These are phyloP conservation scores for Calendula officinalis DNA, from an alignment of 129 eudicot species.

Conservation along the genomic window DNA sequence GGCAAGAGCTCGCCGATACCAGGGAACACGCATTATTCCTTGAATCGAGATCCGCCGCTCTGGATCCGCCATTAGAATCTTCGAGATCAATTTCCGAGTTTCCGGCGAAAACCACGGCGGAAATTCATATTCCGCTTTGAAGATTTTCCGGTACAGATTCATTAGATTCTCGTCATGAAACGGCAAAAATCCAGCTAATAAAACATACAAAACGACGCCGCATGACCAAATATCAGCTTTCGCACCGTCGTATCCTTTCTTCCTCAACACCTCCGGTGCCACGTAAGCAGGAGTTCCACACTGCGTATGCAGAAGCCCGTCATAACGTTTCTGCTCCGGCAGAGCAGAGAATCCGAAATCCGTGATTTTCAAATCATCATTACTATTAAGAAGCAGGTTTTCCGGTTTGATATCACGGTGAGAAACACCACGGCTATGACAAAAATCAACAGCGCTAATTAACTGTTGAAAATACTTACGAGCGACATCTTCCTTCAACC, in stretches of 20 bases:
- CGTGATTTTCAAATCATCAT: slow-evolving; percentile 41
- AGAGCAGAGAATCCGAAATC: slow-evolving; percentile 51
- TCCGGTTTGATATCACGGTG: slow-evolving; percentile 55
- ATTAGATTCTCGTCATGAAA: slow-evolving; percentile 38
- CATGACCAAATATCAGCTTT: slow-evolving; percentile 41
- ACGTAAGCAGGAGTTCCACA: slow-evolving; percentile 41
- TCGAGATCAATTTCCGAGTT: slow-evolving; percentile 37
- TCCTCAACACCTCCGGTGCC: slow-evolving; percentile 37
- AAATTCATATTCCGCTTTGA: slow-evolving; percentile 39
- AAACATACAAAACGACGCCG: slow-evolving; percentile 40
- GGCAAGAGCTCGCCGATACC: slow-evolving; percentile 27
- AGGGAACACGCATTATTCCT: slow-evolving; percentile 37
- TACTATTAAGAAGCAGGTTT: slow-evolving; percentile 33
- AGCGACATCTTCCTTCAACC: slow-evolving; percentile 42
- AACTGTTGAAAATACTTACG: slow-evolving; percentile 50
- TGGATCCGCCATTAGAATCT: slow-evolving; percentile 41
- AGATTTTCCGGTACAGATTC: slow-evolving; percentile 32
- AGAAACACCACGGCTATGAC: slow-evolving; percentile 46
- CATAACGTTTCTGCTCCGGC: slow-evolving; percentile 35
- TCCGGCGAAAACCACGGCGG: slow-evolving; percentile 40
- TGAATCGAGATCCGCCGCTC: slow-evolving; percentile 39
- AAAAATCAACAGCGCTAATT: slow-evolving; percentile 41
- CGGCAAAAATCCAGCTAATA: slow-evolving; percentile 35
- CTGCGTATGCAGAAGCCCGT: slow-evolving; percentile 39
- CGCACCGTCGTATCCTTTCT: slow-evolving; percentile 38